Evolutionary conservation across 2,329 filamentous ascomycete genomes (phyloP), one percentile per base, ranked within the genome.

Genomic region (Paradendryphiella salina): DNA sequence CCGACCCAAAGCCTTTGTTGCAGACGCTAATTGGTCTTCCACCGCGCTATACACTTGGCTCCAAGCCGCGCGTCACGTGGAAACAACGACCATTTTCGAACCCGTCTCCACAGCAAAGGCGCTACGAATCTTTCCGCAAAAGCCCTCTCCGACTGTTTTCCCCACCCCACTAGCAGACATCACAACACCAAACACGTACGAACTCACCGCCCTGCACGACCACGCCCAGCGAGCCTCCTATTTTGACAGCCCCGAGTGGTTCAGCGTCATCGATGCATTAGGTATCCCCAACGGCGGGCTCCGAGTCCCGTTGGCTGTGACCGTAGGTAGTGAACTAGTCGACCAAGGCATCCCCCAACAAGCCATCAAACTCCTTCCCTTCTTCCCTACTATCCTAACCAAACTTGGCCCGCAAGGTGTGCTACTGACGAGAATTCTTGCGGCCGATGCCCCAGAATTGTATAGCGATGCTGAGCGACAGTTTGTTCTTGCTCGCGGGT

Each of bases 91-190:
- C 5, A 88, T 88, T 10, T 96, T 93, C 66, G 94, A 97, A 73
- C 93, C 94, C 1, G 94, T 97, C 5, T 96, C 90, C 1, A 85
- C 82, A 1, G 85, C 84, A 52, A 99, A 97, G 76, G 83, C 89
- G 3, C 78, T 81, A 38, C 80, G 84, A 7, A 77, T 92, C 5
- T 95, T 94, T 74, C 68, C 71, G 13, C 15, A 56, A 87, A 85
- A 10, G 96, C 89, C 60, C 86, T 88, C 14, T 15, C 26, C 36
- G 23, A 40, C 51, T 52, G 73, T 81, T 52, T 93, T 78, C 76
- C 90, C 83, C 1, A 70, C 75, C 15, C 74, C 87, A 7, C 79
- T 81, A n/a, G 77, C 94, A 56, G 82, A 89, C 69, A 80, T 96
- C 8, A 83, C 86, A 2, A 89, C 90, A 1, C 94, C 94, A 1